These are phyloP conservation scores for Saccharomycopsis selenospora DNA, from an alignment of 805 yeast species.

Conservation along the genomic window DNA sequence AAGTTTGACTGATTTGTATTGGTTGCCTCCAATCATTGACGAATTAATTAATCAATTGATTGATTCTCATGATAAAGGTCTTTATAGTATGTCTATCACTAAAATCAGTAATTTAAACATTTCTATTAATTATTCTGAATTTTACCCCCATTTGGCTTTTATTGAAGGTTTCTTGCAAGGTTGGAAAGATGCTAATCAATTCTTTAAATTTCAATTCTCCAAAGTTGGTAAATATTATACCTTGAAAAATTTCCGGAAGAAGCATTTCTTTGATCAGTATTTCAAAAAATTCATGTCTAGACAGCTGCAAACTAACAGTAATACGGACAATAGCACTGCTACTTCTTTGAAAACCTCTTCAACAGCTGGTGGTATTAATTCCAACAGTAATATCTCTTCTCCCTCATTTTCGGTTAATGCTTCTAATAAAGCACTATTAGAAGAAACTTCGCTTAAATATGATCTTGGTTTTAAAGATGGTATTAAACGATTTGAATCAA, in stretches of 20 bases:
- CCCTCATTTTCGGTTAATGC: too few species aligned
- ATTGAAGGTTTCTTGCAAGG: slow-evolving; percentile 57
- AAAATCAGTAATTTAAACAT: slow-evolving; percentile 22
- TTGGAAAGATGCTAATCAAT: slow-evolving; percentile 60
- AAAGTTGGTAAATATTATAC: slow-evolving; percentile 64
- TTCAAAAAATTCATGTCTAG: background rate
- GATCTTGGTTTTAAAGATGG: slow-evolving; percentile 76
- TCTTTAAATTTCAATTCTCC: slow-evolving; percentile 61
- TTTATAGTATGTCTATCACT: slow-evolving; percentile 32
- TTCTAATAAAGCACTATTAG: too few species aligned
- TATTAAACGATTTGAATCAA: slow-evolving; percentile 31
- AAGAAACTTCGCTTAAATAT: slow-evolving; percentile 73
- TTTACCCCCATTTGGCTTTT: slow-evolving; percentile 1
- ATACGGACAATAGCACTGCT: too few species aligned
- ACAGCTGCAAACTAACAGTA: too few species aligned
- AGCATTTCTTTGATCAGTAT: slow-evolving; percentile 40
- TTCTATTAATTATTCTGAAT: background rate
- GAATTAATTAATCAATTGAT: slow-evolving; percentile 20
- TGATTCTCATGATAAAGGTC: slow-evolving; percentile 34
- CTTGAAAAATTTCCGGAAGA: slow-evolving; percentile 57
- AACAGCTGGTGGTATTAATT: too few species aligned
- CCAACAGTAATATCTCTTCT: too few species aligned
- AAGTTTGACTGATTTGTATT: background rate
- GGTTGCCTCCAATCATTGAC: slow-evolving; percentile 2
- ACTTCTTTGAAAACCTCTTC: too few species aligned